These are phyloP conservation scores for Austroboletus olivaceoglutinosus DNA, from an alignment of 1,284 basidiomycete species.

Conservation along the genomic window DNA sequence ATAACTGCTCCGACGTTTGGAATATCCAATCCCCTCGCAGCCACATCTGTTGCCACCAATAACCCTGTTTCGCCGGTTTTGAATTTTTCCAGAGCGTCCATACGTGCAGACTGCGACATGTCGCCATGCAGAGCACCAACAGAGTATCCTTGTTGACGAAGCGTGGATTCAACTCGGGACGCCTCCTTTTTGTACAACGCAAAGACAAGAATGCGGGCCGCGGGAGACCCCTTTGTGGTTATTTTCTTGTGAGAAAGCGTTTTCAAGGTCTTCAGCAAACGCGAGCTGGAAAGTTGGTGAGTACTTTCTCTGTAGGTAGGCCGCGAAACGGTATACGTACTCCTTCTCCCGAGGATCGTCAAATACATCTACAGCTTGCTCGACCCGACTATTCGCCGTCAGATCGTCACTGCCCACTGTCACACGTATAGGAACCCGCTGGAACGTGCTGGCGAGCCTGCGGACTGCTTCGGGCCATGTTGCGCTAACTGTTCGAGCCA, in stretches of 20 bases:
- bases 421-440: constrained; percentile 82
- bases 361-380: constrained; percentile 86
- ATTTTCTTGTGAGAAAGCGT: constrained; percentile 65
- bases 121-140: constrained; percentile 94
- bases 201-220: constrained; percentile 86
- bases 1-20: constrained; percentile 91
- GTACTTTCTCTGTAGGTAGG: not conserved
- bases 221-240: constrained; percentile 44
- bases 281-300: constrained; percentile 48
- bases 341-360: constrained; percentile 88
- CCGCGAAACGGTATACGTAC: constrained; percentile 40
- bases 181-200: constrained; percentile 99
- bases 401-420: constrained; percentile 96
- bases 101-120: constrained; percentile 83
- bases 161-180: constrained; percentile 80
- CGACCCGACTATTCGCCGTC: constrained; percentile 90
- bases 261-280: constrained; percentile 65
- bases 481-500: constrained; percentile 71
- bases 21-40: constrained; percentile 95
- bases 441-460: constrained; percentile 89
- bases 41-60: constrained; percentile 97
- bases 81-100: constrained; percentile 87
- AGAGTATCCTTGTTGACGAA: constrained; percentile 76
- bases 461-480: constrained; percentile 99
- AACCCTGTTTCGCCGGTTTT: constrained; percentile 82